Conservation (phyloP, 345 rosid species). For the Sonneratia alba region DNA sequence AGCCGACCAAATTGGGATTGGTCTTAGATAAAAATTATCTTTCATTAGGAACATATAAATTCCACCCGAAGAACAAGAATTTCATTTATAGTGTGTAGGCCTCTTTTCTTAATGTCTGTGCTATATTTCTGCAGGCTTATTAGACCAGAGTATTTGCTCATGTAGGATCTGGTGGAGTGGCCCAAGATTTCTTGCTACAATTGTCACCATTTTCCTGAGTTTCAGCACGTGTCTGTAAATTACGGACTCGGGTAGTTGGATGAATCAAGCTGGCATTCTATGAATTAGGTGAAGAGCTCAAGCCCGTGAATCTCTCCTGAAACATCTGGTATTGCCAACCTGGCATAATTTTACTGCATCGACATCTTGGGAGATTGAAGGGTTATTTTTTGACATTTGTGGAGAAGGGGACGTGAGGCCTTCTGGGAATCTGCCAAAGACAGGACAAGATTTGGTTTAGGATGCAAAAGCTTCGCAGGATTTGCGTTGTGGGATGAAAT, state of each 20-base stretch:
- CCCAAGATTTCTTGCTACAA: neutral
- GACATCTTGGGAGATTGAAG: neutral
- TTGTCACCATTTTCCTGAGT: neutral
- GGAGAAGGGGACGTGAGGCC: neutral
- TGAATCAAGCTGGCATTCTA: neutral
- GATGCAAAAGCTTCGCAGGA: neutral
- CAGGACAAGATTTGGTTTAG: neutral
- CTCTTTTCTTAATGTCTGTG: neutral
- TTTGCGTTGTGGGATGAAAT: neutral
- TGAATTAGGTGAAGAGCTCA: neutral
- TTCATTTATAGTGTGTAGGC: neutral
- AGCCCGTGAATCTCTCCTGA: neutral
- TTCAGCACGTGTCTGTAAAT: neutral
- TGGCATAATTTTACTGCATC: neutral
- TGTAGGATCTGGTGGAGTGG: conserved; percentile 1
- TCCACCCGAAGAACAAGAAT: neutral
- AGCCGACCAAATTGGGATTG: too few species aligned
- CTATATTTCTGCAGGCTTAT: neutral
- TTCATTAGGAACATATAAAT: neutral
- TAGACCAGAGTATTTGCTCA: neutral
- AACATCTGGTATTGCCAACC: neutral
- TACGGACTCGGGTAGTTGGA: neutral
- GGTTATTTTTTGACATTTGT: neutral
- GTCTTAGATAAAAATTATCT: too few species aligned
- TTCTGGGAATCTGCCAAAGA: neutral